Conservation (phyloP, 805 yeast species). For the Schizosaccharomyces cryophilus region DNA sequence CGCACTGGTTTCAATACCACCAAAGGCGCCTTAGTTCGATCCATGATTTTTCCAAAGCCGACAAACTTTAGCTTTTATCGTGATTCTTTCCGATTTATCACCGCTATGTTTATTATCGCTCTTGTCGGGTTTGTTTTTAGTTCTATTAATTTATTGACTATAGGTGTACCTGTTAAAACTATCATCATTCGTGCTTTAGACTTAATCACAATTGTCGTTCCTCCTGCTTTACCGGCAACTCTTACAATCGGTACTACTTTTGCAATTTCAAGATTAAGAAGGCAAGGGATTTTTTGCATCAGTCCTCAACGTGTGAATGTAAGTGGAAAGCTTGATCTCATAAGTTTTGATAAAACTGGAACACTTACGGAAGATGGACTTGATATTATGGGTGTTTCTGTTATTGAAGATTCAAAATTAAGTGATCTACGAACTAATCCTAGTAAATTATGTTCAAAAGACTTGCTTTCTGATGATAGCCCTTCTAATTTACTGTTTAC, state of each 20-base stretch:
- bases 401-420: constrained; percentile 9
- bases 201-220: constrained; percentile 86
- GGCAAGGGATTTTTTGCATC: constrained; percentile 56
- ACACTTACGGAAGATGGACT: constrained; percentile 92
- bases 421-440: constrained; percentile 9
- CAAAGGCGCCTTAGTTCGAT: constrained; percentile 76
- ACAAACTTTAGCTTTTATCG: constrained; percentile 76
- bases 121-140: constrained; percentile 60
- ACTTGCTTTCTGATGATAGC: not conserved
- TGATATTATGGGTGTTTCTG: constrained; percentile 51
- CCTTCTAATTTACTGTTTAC: constrained; percentile 17
- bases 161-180: constrained; percentile 33
- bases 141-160: constrained; percentile 52
- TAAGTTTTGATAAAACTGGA: constrained; percentile 93
- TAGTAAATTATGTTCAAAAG: not conserved
- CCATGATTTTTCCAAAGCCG: constrained; percentile 93
- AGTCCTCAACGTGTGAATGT: constrained; percentile 85
- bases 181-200: constrained; percentile 80
- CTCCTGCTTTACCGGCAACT: constrained; percentile 96
- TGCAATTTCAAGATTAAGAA: constrained; percentile 53
- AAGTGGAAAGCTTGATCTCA: constrained; percentile 79
- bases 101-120: constrained; percentile 77
- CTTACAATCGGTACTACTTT: constrained; percentile 88
- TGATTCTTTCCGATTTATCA: constrained; percentile 89
- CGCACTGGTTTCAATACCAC: constrained; percentile 89